Evolutionary conservation across 176 grass and related monocot species (phyloP), one percentile per base, ranked within the genome.

Genomic region (Aechmea fasciata): DNA sequence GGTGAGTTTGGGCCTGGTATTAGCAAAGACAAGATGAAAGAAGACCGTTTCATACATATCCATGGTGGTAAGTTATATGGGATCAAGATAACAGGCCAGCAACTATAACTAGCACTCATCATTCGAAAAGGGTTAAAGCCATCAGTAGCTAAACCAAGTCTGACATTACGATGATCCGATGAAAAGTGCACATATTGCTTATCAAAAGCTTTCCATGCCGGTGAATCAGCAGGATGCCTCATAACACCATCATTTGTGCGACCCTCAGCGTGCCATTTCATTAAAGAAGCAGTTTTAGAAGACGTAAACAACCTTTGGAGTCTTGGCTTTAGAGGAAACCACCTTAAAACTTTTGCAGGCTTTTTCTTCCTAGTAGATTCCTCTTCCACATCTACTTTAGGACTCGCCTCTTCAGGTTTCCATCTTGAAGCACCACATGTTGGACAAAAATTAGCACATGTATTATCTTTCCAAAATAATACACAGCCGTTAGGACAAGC

Each of bases 291-390:
- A 13, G 10, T 54, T 54, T 33, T 33, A 2, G 52, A 54, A 13
- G 52, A 13, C 52, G 15, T 69, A 70, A 74, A 84, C 2, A 84
- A 33, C 20, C 75, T 73, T n/a, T 71, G 23, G 0, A 79, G 49
- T 23, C 28, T 79, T 49, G 53, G 66, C 48, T 70, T 75, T 47
- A 84, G 65, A 15, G 64, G 76, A 20, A 84, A 84, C 17, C 79
- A 79, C 1, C 51, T 54, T 65, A 84, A 66, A 10, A 79, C 28
- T 53, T 26, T 76, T 9, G 19, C 23, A 48, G 61, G 2, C 3
- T 54, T 19, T 29, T 13, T 17, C 14, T 66, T 33, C 4, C 4
- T 33, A 26, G 25, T 26, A 26, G 25, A 26, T 26, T 26, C 25
- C 2, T 26, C 25, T 26, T 26, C 25, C 25, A 2, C 67, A 50